Evolutionary conservation across 805 yeast genomes (phyloP), one percentile per base, ranked within the genome.

Genomic region (Yamadazyma akitaensis): DNA sequence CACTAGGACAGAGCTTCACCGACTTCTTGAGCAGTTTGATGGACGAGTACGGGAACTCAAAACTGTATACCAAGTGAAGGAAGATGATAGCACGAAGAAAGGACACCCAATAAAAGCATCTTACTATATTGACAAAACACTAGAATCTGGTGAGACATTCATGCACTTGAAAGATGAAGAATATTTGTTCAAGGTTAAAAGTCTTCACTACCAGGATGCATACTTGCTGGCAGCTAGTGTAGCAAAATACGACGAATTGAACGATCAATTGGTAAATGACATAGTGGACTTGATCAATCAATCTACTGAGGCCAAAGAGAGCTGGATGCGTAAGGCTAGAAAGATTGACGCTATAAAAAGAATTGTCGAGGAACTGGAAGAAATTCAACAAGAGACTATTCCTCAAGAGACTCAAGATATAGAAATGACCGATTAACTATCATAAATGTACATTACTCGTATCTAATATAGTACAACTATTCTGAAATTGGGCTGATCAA

Each of bases 401-500:
- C 5, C 10, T 28, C 32, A 11, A 12, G 32, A 28, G 32, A 28
- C 25, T 8, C 7, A 26, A 26, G 44, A 35, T 13, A 14, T 40
- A 13, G 43, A 40, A 18, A 40, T 40, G 43, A n/a, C 17, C 19
- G 40, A 37, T 13, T 28, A 28, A 28, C 32, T 28, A 28, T 28
- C 32, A 28, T 28, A 13, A 28, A 28, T 28, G 32, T 28, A 28
- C 32, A 28, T 28, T 28, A 28, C 32, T 28, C 32, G 32, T 28
- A 13, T 28, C 32, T 28, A 28, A 3, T 28, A 37, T 38, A 38
- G 41, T 19, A 13, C 25, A 41, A 26, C 41, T 51, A 57, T 43
- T 54, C 61, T 25, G 57, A 53, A 16, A 62, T 50, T 14, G 77
- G 75, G 44, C 85, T 82, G 44, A 94, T 84, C 55, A 91, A 76